phyloP scores from a whole-genome alignment of 1,284 basidiomycete genomes.

The Ganoderma multipileum region DNA sequence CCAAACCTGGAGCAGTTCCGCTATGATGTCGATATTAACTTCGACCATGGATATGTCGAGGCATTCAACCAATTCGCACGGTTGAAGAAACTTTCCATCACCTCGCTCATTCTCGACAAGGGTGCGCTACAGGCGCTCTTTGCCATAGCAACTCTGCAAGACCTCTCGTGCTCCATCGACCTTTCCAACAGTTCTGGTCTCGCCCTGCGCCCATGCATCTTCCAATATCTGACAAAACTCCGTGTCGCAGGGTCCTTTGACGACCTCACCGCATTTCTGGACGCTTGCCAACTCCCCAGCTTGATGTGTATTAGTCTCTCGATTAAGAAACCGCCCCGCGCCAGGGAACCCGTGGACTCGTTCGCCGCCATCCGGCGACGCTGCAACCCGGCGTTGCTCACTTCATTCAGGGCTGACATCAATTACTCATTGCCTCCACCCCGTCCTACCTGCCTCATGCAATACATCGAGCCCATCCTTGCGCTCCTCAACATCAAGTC shows the following conservation, averaged over 20 bases:
- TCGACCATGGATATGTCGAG: background rate
- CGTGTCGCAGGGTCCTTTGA: background rate
- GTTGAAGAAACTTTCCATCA: background rate
- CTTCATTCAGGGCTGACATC: background rate
- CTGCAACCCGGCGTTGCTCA: background rate
- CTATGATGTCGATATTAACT: background rate
- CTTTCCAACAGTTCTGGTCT: background rate
- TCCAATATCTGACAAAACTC: background rate
- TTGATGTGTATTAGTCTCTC: background rate
- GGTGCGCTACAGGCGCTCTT: background rate
- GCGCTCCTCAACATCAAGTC: background rate
- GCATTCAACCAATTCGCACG: background rate
- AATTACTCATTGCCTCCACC: background rate
- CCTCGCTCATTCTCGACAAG: background rate
- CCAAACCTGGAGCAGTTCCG: background rate
- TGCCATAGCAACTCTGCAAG: background rate
- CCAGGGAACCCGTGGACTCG: background rate
- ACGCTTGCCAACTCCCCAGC: background rate
- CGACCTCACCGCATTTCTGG: background rate
- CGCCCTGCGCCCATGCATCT: background rate
- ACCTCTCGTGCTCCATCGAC: background rate
- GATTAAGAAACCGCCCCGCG: background rate
- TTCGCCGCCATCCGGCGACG: background rate
- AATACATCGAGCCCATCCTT: background rate
- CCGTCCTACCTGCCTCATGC: background rate